phyloP scores from a whole-genome alignment of 1,139 yeast genomes.

The Taiozyma onychis region DNA sequence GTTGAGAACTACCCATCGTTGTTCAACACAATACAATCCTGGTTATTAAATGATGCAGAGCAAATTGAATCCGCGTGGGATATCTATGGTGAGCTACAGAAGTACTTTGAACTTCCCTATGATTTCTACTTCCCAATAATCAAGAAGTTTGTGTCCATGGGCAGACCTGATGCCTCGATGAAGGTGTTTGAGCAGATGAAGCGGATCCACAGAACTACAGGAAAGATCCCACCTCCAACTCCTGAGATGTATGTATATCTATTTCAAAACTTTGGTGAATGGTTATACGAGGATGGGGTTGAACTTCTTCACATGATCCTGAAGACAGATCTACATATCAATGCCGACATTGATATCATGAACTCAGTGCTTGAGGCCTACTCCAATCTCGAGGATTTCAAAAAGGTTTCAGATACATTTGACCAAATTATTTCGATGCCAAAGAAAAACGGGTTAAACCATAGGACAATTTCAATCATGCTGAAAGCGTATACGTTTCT shows the following conservation, averaged over 20 bases:
- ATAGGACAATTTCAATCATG: slow-evolving; percentile 69
- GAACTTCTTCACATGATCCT: slow-evolving; percentile 58
- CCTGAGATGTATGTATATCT: slow-evolving; percentile 58
- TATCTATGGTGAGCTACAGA: slow-evolving; percentile 53
- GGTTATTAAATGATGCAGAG: slow-evolving; percentile 37
- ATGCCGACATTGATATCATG: slow-evolving; percentile 51
- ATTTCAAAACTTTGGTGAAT: slow-evolving; percentile 55
- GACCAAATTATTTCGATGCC: slow-evolving; percentile 51
- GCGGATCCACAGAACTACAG: slow-evolving; percentile 50
- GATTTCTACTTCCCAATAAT: slow-evolving; percentile 58
- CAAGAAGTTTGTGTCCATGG: slow-evolving; percentile 44
- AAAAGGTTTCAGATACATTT: slow-evolving; percentile 58
- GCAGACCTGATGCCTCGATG: slow-evolving; percentile 60
- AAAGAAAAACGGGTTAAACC: slow-evolving; percentile 50
- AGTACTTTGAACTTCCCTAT: slow-evolving; percentile 53
- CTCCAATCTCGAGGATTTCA: slow-evolving; percentile 54
- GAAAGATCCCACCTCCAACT: slow-evolving; percentile 54
- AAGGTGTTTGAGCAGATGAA: slow-evolving; percentile 60
- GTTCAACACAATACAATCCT: slow-evolving; percentile 40
- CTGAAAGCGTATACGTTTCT: slow-evolving; percentile 58
- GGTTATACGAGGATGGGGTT: slow-evolving; percentile 62
- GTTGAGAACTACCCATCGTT: slow-evolving; percentile 28
- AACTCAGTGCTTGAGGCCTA: slow-evolving; percentile 67
- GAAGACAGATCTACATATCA: slow-evolving; percentile 61
- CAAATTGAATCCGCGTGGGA: slow-evolving; percentile 57